phyloP scores from a whole-genome alignment of 2,329 filamentous ascomycete genomes.

The Colletotrichum orchidophilum region DNA sequence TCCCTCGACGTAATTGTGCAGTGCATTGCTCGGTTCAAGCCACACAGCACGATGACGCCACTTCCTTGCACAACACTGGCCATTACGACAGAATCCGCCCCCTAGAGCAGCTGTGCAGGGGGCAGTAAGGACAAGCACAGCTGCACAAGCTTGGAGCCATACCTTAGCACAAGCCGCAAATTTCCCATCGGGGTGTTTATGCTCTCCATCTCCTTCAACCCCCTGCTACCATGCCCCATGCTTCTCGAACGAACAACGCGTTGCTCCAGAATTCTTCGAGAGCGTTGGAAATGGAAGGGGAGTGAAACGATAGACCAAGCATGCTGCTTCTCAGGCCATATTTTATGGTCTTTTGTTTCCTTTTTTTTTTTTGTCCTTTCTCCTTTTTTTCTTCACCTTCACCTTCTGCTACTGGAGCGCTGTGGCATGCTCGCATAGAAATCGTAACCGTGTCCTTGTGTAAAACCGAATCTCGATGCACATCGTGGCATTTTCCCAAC shows the following conservation, averaged over 20 bases:
- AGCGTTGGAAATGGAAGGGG: background rate
- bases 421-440: background rate
- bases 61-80: conserved; percentile 21
- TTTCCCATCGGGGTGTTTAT: conserved; percentile 3
- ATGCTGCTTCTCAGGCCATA: conserved; percentile 18
- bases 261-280: background rate
- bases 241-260: background rate
- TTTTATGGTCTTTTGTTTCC: too few species aligned
- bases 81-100: conserved; percentile 9
- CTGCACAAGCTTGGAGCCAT: background rate
- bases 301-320: background rate
- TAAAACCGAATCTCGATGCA: conserved; percentile 14
- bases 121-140: background rate
- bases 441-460: background rate
- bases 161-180: background rate
- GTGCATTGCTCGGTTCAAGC: conserved; percentile 17
- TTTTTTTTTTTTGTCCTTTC: too few species aligned
- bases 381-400: too few species aligned
- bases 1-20: conserved; percentile 28
- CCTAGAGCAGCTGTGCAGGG: background rate
- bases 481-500: conserved; percentile 18
- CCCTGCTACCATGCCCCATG: background rate
- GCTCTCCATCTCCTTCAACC: background rate
- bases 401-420: background rate
- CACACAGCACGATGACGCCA: conserved; percentile 30